Percentiles rank a stretch among this genome's conserved stretches.
Conservation (phyloP, 2,329 filamentous ascomycete genomes). For the Fusarium subglutinans region DNA sequence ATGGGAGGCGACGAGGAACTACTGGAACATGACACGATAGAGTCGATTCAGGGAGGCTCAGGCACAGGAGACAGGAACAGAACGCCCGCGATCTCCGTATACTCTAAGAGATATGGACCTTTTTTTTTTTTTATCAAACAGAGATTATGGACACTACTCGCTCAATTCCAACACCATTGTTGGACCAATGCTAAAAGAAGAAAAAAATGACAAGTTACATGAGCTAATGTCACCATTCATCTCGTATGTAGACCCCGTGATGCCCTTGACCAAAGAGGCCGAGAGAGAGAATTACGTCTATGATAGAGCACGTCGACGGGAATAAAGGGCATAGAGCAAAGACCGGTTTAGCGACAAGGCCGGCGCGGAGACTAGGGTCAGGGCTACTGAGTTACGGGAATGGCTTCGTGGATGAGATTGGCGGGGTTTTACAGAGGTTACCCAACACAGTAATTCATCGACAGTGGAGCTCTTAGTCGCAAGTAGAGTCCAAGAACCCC, state of each 20-base stretch:
- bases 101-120: not conserved
- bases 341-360: not conserved
- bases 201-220: not conserved
- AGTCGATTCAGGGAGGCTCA: not conserved
- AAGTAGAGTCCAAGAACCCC: not conserved
- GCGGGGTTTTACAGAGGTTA: not conserved
- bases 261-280: too few species aligned
- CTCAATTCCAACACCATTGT: not conserved
- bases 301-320: not conserved
- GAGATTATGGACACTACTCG: not conserved
- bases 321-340: not conserved
- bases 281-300: not conserved
- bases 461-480: not conserved
- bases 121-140: not conserved
- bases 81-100: not conserved
- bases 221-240: not conserved
- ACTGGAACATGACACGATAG: constrained; percentile 19
- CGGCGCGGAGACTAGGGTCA: not conserved
- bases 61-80: not conserved
- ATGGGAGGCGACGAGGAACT: not conserved
- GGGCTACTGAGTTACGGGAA: not conserved
- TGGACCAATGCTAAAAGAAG: not conserved
- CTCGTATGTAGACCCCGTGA: not conserved
- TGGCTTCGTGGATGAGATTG: not conserved
- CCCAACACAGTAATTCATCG: not conserved